Base-by-base conservation (phyloP, 768 basidiomycete genomes). In the Suillus brevipes region DNA sequence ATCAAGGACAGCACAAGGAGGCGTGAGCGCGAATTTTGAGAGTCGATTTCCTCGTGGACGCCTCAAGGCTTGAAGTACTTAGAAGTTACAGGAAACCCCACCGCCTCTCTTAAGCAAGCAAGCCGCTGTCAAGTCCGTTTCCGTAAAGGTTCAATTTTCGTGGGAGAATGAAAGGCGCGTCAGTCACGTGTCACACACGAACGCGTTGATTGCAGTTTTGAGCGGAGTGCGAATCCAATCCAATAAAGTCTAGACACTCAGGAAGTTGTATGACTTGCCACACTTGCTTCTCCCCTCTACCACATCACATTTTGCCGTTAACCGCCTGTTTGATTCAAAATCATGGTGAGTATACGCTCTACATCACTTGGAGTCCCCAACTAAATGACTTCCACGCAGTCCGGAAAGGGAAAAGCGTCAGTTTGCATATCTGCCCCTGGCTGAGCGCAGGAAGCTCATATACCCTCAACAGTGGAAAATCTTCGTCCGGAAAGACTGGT, bases 321-420 rank as follows among this genome's bases (percentile, higher is more conserved):
- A 4, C 62, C 59, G 28, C 55, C 9, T 60, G 53, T 64, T 31
- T 49, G 65, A 62, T 64, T 66, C 42, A 64, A 49, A 55, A 43
- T 43, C 34, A 82, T 82, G 81, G 80, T 82, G 67, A 67, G 72
- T 60, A 65, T 34, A 70, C 36, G 36, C 20, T 6, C 6, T 6
- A 61, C 4, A 18, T 37, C 25, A 6, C 25, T 28, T 40, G 18
- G 37, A 59, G 12, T 2, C 37, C 8, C 42, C 38, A 57, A 34
- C 28, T 23, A 40, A 62, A 16, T 3, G 3, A 13, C 28, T 36
- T 66, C 62, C 63, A 67, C 62, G 63, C 71, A 85, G 84, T 82
- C 85, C 76, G 83, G 84, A 71, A 85, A 85, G 77, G 85, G 84
- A 71, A 84, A 84, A 73, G 79, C 81, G 82, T 84, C 68, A 74